Evolutionary conservation across 1,284 basidiomycete species (phyloP).

Genomic region (Exsudoporus floridanus): DNA sequence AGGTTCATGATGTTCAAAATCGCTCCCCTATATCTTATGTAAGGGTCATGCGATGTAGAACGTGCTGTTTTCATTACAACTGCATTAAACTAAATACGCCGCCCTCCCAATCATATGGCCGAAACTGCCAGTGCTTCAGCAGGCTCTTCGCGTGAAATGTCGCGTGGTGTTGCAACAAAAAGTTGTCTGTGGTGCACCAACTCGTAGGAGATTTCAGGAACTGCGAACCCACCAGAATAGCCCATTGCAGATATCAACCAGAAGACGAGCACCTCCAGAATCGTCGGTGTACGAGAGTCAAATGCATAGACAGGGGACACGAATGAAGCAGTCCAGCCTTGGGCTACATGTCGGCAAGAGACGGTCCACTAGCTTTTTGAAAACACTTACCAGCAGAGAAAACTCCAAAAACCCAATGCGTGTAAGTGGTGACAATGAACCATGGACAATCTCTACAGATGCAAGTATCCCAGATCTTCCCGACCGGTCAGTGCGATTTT

Average conservation of each 20-base stretch:
- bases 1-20: background rate
- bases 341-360: slow-evolving; percentile 5
- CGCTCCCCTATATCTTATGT: background rate
- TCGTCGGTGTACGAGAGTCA: slow-evolving; percentile 42
- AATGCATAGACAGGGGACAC: slow-evolving; percentile 45
- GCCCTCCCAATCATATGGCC: slow-evolving; percentile 9
- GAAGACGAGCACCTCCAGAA: slow-evolving; percentile 49
- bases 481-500: slow-evolving; percentile 9
- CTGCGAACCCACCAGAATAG: slow-evolving; percentile 37
- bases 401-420: slow-evolving; percentile 68
- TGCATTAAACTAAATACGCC: background rate
- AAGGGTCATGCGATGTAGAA: background rate
- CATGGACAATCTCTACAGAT: slow-evolving; percentile 50
- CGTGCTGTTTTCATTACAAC: background rate
- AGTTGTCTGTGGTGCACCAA: slow-evolving; percentile 31
- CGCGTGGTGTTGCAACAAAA: slow-evolving; percentile 43
- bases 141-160: slow-evolving; percentile 35
- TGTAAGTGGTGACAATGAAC: slow-evolving; percentile 69
- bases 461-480: slow-evolving; percentile 68
- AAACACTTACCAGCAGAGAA: slow-evolving; percentile 55
- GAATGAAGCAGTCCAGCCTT: slow-evolving; percentile 57
- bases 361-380: background rate
- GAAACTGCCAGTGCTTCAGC: slow-evolving; percentile 23
- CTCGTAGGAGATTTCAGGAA: slow-evolving; percentile 46
- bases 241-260: slow-evolving; percentile 54